Evolutionary conservation across 768 basidiomycete genomes (phyloP).

Genomic region (Psilocybe azurescens): DNA sequence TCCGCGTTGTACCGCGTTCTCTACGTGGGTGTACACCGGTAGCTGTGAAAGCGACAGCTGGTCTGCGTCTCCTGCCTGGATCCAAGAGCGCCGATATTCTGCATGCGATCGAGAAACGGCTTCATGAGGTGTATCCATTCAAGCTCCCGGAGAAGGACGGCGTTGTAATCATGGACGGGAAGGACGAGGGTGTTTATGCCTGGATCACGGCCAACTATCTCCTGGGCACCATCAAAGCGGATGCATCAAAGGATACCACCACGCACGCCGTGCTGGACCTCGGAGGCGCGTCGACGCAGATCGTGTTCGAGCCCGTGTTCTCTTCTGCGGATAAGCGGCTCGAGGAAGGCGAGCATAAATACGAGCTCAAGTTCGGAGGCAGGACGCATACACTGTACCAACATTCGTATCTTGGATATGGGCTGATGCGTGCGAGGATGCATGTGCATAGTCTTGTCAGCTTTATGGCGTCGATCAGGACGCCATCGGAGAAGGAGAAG

Average conservation of each 20-base stretch:
- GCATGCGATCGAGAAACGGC: conserved; percentile 65
- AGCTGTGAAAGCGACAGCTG: conserved; percentile 92
- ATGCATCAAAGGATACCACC: conserved; percentile 44
- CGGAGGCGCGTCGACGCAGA: conserved; percentile 97
- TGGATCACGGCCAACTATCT: conserved; percentile 99
- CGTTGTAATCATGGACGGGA: conserved; percentile 92
- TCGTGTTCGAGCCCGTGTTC: conserved; percentile 90
- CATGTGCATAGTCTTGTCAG: conserved; percentile 89
- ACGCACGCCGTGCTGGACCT: conserved; percentile 94
- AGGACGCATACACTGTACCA: conserved; percentile 83
- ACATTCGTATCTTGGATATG: conserved; percentile 97
- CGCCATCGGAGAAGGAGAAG: conserved; percentile 23
- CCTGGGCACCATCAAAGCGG: conserved; percentile 70
- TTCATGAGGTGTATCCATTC: conserved; percentile 74
- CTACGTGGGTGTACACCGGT: conserved; percentile 83
- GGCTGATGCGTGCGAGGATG: conserved; percentile 85
- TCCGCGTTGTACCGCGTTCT: conserved; percentile 72
- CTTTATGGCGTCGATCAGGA: conserved; percentile 69
- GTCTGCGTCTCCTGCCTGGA: conserved; percentile 73
- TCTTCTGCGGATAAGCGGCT: conserved; percentile 38
- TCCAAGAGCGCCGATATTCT: conserved; percentile 73
- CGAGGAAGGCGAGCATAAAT: conserved; percentile 91
- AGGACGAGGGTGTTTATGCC: conserved; percentile 97
- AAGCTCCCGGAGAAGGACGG: conserved; percentile 53
- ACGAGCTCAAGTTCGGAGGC: conserved; percentile 79